These are phyloP conservation scores for Cercospora beticola DNA, from an alignment of 2,329 filamentous ascomycete genomes.

Conservation along the genomic window DNA sequence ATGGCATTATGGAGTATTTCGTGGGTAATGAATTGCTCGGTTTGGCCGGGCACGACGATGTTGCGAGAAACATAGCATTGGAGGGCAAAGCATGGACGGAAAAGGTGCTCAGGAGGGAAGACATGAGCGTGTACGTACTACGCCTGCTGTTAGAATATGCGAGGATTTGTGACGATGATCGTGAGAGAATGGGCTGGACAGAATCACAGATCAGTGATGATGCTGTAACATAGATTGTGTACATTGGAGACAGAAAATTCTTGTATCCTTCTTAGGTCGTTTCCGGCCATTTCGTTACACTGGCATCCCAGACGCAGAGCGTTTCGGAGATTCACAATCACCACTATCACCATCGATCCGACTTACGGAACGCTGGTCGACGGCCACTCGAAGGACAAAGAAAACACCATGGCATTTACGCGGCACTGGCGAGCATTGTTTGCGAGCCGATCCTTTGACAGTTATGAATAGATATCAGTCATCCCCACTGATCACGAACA, in stretches of 20 bases:
- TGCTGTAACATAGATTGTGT: slow-evolving; percentile 7
- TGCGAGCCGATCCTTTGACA: background rate
- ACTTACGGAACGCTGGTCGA: background rate
- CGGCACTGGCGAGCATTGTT: background rate
- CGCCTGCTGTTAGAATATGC: slow-evolving; percentile 55
- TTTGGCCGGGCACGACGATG: slow-evolving; percentile 50
- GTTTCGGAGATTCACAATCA: background rate
- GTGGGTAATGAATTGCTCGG: slow-evolving; percentile 48
- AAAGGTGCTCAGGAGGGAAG: slow-evolving; percentile 64
- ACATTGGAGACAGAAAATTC: background rate
- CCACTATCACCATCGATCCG: background rate
- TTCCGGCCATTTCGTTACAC: background rate
- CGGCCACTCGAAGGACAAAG: background rate
- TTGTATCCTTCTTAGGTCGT: background rate
- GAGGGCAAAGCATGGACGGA: slow-evolving; percentile 68
- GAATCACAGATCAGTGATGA: slow-evolving; percentile 16
- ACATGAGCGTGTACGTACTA: slow-evolving; percentile 81
- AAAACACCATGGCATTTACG: background rate
- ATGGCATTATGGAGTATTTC: slow-evolving; percentile 49
- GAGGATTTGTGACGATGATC: slow-evolving; percentile 44
- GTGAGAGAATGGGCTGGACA: slow-evolving; percentile 44
- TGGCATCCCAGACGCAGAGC: background rate
- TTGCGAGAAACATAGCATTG: slow-evolving; percentile 63
- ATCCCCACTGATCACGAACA: background rate
- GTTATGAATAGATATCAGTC: background rate